phyloP scores from a whole-genome alignment of 768 basidiomycete genomes.

The Kwoniella heveanensis region DNA sequence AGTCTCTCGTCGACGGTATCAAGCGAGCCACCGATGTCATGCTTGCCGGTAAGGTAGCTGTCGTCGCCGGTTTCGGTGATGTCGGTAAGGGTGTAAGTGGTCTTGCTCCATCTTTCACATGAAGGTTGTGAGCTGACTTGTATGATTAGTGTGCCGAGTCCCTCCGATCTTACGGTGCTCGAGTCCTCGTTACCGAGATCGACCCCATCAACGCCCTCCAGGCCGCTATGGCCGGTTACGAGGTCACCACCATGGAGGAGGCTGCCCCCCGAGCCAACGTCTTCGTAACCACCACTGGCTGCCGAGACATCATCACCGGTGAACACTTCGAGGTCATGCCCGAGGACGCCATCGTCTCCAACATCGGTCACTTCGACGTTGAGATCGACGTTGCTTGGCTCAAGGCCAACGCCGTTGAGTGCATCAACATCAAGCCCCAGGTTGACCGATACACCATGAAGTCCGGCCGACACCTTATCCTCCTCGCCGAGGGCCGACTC shows the following conservation, averaged over 20 bases:
- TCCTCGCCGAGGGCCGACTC: conserved; percentile 97
- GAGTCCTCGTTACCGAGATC: conserved; percentile 94
- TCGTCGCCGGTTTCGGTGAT: conserved; percentile 98
- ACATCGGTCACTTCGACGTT: conserved; percentile 63
- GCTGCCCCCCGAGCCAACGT: conserved; percentile 84
- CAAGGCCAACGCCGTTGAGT: conserved; percentile 82
- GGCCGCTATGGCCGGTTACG: conserved; percentile 99
- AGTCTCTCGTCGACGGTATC: conserved; percentile 99
- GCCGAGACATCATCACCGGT: conserved; percentile 92
- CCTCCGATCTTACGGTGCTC: conserved; percentile 93
- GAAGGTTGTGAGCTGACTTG: background rate
- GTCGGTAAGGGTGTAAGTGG: conserved; percentile 94
- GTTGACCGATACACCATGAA: conserved; percentile 96
- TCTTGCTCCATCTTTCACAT: background rate
- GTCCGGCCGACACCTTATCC: conserved; percentile 89
- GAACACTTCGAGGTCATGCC: conserved; percentile 92
- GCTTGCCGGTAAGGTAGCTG: conserved; percentile 98
- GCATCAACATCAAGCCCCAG: conserved; percentile 94
- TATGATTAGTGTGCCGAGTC: conserved; percentile 77
- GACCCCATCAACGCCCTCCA: conserved; percentile 99
- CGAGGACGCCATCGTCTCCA: conserved; percentile 98
- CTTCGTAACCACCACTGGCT: conserved; percentile 98
- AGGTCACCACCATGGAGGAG: conserved; percentile 98
- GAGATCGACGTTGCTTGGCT: conserved; percentile 97
- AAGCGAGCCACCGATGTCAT: conserved; percentile 99